Conservation (phyloP, 78 protist genomes). For the Anaeramoeba flamelloides region DNA sequence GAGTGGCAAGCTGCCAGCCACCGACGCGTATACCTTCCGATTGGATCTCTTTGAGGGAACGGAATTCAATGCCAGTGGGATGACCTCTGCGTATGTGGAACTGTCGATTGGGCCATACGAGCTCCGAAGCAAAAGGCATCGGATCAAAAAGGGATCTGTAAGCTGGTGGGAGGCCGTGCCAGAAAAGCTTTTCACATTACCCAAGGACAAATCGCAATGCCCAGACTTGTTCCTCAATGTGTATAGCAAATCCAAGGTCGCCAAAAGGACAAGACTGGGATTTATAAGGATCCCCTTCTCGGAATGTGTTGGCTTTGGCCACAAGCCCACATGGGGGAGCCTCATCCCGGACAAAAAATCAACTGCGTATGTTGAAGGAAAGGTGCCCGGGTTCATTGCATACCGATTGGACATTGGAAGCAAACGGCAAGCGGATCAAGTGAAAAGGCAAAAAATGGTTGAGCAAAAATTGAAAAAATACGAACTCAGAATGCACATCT, state of each 20-base stretch:
- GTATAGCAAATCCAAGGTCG: neutral
- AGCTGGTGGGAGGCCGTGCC: constrained; percentile 8
- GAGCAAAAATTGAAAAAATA: neutral
- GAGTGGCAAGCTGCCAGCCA: neutral
- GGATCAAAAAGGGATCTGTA: neutral
- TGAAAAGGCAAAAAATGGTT: neutral
- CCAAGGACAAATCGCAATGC: constrained; percentile 7
- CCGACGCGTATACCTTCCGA: neutral
- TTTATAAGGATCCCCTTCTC: neutral
- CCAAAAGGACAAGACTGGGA: neutral
- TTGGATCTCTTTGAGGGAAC: constrained; percentile 18
- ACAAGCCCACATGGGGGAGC: constrained; percentile 10
- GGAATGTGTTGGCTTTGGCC: constrained; percentile 1
- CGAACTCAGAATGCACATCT: constrained; percentile 13
- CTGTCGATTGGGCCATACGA: constrained; percentile 4
- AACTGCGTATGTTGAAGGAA: neutral
- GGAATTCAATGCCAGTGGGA: constrained; percentile 1
- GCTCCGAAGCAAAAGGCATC: neutral
- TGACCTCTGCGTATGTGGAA: neutral
- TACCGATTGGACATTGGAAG: constrained; percentile 2
- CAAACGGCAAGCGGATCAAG: neutral
- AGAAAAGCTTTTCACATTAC: neutral
- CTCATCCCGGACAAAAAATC: constrained; percentile 2
- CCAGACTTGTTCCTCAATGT: constrained; percentile 6
- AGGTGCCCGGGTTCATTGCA: constrained; percentile 12